Percentiles rank a stretch among this genome's conserved stretches.
Evolutionary conservation across 192 early-diverging fungal species (phyloP).

Genomic region (Obelidium mucronatum): DNA sequence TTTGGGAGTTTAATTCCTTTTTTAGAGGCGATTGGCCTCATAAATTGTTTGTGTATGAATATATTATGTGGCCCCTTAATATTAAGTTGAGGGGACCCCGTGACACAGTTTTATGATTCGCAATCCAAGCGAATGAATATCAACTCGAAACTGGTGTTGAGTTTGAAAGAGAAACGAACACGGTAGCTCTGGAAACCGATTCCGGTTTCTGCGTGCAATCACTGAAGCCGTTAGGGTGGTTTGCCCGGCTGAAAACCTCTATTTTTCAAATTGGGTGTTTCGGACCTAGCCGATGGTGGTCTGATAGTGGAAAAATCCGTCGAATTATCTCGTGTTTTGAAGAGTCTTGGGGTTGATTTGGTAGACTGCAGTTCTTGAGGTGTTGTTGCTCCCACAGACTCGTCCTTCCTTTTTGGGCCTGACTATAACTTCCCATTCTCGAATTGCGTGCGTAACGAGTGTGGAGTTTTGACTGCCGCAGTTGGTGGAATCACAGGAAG

Average conservation of each 20-base stretch:
- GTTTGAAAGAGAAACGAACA: too few species aligned
- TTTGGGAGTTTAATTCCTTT: too few species aligned
- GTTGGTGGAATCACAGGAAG: slow-evolving; percentile 77
- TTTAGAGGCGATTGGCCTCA: too few species aligned
- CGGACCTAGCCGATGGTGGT: slow-evolving; percentile 75
- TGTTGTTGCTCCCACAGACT: slow-evolving; percentile 56
- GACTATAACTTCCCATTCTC: slow-evolving; percentile 71
- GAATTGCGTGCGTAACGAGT: slow-evolving; percentile 47
- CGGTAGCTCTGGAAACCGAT: slow-evolving; percentile 89
- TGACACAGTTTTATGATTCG: too few species aligned
- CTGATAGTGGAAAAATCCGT: slow-evolving; percentile 79
- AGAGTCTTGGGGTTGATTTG: slow-evolving; percentile 78
- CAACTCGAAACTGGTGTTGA: too few species aligned
- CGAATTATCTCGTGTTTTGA: slow-evolving; percentile 62
- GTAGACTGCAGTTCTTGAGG: slow-evolving; percentile 85
- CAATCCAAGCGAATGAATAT: too few species aligned
- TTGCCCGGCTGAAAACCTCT: slow-evolving; percentile 86
- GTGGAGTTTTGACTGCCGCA: slow-evolving; percentile 62
- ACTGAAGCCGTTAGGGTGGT: slow-evolving; percentile 54
- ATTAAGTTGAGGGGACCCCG: too few species aligned
- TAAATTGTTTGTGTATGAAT: too few species aligned
- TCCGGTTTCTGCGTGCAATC: slow-evolving; percentile 55
- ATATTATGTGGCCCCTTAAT: too few species aligned
- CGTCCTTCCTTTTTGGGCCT: slow-evolving; percentile 5
- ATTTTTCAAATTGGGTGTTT: slow-evolving; percentile 80